Conservation (phyloP, 345 rosid species). For the Eutrema japonicum region DNA sequence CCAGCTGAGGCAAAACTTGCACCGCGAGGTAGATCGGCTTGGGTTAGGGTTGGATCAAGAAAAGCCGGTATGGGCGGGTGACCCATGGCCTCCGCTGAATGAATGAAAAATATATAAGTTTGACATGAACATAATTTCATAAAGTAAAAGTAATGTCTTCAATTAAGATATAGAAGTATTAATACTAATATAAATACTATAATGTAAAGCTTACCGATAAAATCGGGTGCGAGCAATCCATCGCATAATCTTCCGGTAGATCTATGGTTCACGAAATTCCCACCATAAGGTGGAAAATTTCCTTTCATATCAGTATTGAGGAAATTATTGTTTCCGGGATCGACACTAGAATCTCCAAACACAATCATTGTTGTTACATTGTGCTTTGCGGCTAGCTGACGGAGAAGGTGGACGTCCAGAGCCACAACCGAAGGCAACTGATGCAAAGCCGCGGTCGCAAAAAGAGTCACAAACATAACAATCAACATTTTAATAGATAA, state of each 20-base stretch:
- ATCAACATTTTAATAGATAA: slow-evolving; percentile 6
- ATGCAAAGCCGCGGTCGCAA: slow-evolving; percentile 29
- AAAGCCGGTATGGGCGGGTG: slow-evolving; percentile 65
- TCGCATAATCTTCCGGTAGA: slow-evolving; percentile 71
- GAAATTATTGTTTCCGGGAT: slow-evolving; percentile 75
- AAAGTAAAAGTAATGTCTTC: neutral
- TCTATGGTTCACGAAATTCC: slow-evolving; percentile 57
- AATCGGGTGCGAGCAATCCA: slow-evolving; percentile 80
- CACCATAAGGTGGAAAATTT: slow-evolving; percentile 74
- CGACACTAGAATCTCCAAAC: slow-evolving; percentile 91
- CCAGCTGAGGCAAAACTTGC: slow-evolving; percentile 95
- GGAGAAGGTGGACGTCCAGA: slow-evolving; percentile 41
- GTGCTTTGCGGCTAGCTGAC: slow-evolving; percentile 51
- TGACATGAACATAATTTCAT: neutral
- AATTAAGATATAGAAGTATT: neutral
- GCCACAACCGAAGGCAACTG: slow-evolving; percentile 23
- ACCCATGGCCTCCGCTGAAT: slow-evolving; percentile 72
- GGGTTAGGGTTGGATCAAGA: slow-evolving; percentile 61
- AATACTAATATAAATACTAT: neutral
- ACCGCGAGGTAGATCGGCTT: slow-evolving; percentile 59
- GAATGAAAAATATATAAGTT: neutral
- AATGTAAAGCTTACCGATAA: slow-evolving; percentile 51
- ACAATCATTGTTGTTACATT: slow-evolving; percentile 68
- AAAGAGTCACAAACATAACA: slow-evolving; percentile 29
- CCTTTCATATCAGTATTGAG: slow-evolving; percentile 56